Evolutionary conservation across 495 filamentous ascomycete species (phyloP), one percentile per base, ranked within the genome.

Genomic region (Penicillium malachiteum): DNA sequence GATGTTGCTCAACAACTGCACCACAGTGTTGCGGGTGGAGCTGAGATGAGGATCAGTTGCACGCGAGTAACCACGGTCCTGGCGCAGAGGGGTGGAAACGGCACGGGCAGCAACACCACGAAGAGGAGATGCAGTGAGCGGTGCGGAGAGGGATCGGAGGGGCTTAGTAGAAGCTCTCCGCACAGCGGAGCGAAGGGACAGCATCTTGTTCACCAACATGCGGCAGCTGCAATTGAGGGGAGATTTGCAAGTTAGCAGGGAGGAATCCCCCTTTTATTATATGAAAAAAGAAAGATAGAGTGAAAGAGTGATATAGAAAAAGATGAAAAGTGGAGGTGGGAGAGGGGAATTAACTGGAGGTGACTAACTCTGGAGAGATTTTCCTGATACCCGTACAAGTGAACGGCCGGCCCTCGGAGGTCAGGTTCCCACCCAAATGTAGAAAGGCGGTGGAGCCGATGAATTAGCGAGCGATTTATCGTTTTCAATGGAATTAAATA

Each of bases 1-100:
- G 63, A 97, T 94, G 69, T 95, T 96, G 78, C 91, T 96, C 53
- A 97, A 80, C 54, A 97, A 79, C 74, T 96, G 92, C 56, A 97
- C 86, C 39, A 98, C 92, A 51, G 95, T 96, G 30, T 86, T 87
- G 53, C 94, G 85, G 40, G 92, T 96, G 13, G 80, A 78, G 37
- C 77, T 79, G 17, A 82, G 64, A 48, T 78, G 68, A 54, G 77
- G 60, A 42, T 81, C 78, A 8, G 73, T 48, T 6, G 74, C 65
- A 41, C 79, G 79, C 34, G 78, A 78, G 59, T 80, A 81, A 34
- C 62, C 56, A 48, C 80, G 79, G 46, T 48, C 52, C 50, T 74
- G 72, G 49, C 67, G 56, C 37, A 68, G 53, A 34, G 73, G 64
- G 26, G 62, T 50, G 17, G 59, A 49, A 8, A 46, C 38, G 13